Percentiles rank a stretch among this genome's conserved stretches.
Evolutionary conservation across 306 rosid genomes (phyloP).

Genomic region (Acacia acuminata): DNA sequence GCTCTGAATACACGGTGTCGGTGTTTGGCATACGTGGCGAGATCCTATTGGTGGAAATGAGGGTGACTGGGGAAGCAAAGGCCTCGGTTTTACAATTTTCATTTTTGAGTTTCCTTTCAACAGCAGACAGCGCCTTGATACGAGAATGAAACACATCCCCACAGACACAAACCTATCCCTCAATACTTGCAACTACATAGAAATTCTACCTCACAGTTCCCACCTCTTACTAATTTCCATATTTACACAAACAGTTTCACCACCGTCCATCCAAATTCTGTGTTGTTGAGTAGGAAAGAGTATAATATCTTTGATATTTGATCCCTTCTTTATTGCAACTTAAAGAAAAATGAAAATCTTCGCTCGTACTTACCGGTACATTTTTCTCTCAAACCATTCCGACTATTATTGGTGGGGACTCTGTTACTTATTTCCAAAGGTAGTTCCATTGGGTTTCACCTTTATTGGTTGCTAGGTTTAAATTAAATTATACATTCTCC

Average conservation of each 20-base stretch:
- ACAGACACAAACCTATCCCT: background rate
- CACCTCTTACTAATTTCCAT: background rate
- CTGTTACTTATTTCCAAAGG: background rate
- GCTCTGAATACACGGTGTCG: constrained; percentile 58
- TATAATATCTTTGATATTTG: background rate
- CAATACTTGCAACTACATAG: background rate
- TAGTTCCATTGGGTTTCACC: background rate
- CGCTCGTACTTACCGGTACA: background rate
- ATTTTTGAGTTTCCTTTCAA: constrained; percentile 48
- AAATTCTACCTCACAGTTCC: background rate
- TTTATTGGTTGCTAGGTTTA: background rate
- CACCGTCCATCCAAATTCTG: background rate
- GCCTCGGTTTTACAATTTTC: constrained; percentile 48
- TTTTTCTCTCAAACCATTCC: background rate
- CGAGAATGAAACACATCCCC: constrained; percentile 22
- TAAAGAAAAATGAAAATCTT: background rate
- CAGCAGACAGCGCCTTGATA: constrained; percentile 47
- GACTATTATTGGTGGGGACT: background rate
- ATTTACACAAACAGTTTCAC: background rate
- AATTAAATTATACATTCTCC: background rate
- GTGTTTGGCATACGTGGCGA: constrained; percentile 60
- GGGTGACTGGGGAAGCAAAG: constrained; percentile 64
- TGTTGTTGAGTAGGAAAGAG: background rate
- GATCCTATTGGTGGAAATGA: constrained; percentile 46
- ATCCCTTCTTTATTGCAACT: background rate